phyloP scores from a whole-genome alignment of 208 protist genomes.

The Leishmania major region DNA sequence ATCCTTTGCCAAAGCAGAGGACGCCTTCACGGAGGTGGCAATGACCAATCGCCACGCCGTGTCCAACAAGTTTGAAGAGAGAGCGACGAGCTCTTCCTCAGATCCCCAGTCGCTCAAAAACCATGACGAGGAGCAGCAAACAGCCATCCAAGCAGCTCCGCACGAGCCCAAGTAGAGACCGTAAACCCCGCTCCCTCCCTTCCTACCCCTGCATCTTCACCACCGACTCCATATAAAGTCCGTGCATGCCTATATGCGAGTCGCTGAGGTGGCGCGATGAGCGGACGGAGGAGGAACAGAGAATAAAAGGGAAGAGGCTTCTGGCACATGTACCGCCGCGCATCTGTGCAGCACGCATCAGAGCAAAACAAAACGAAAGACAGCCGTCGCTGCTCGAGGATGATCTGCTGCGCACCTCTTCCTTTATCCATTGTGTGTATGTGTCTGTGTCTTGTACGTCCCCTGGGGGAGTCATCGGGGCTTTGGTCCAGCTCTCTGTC shows the following conservation, averaged over 20 bases:
- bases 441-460: not conserved
- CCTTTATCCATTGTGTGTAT: constrained; percentile 12
- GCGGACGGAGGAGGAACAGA: not conserved
- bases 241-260: not conserved
- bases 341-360: not conserved
- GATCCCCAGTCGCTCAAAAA: not conserved
- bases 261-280: not conserved
- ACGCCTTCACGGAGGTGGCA: not conserved
- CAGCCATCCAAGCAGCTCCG: not conserved
- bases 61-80: not conserved
- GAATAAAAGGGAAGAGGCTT: not conserved
- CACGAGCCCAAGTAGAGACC: not conserved
- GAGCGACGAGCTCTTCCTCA: not conserved
- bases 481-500: not conserved
- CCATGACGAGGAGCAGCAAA: not conserved
- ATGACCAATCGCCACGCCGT: not conserved
- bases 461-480: not conserved
- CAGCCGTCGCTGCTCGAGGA: not conserved
- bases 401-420: not conserved
- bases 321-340: not conserved
- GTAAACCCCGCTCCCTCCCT: not conserved
- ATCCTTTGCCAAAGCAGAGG: not conserved
- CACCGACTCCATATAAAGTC: not conserved
- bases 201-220: not conserved
- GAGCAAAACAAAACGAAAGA: not conserved